Evolutionary conservation across 805 yeast species (phyloP).

Genomic region (Zygotorulaspora chibaensis): DNA sequence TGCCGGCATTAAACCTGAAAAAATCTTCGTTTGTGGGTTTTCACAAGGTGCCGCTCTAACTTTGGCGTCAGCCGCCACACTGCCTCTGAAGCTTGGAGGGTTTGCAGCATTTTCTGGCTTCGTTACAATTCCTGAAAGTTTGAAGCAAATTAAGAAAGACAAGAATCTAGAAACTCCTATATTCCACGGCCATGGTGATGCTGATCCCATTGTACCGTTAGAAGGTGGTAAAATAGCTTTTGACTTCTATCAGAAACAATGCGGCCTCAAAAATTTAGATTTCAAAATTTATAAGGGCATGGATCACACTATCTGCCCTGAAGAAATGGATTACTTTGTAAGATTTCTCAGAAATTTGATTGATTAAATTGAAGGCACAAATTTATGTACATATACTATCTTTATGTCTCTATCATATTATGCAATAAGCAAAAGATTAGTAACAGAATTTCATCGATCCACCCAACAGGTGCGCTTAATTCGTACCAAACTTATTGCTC

Average conservation of each 20-base stretch:
- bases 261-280: conserved; percentile 43
- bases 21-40: conserved; percentile 90
- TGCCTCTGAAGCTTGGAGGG: conserved; percentile 70
- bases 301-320: conserved; percentile 62
- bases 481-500: too few species aligned
- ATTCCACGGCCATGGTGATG: conserved; percentile 84
- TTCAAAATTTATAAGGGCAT: conserved; percentile 59
- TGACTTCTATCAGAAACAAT: conserved; percentile 38
- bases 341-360: conserved; percentile 38
- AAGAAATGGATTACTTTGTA: conserved; percentile 57
- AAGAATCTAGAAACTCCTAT: conserved; percentile 64
- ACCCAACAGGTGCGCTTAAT: too few species aligned
- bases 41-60: conserved; percentile 90
- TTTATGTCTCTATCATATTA: too few species aligned
- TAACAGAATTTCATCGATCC: too few species aligned
- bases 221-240: conserved; percentile 36
- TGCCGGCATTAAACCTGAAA: conserved; percentile 51
- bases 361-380: neutral
- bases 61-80: conserved; percentile 52
- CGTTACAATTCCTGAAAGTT: conserved; percentile 32
- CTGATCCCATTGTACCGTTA: conserved; percentile 60
- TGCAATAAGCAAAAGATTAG: too few species aligned
- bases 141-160: conserved; percentile 24
- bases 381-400: neutral
- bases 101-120: conserved; percentile 76